phyloP scores from a whole-genome alignment of 108 stramenopile species.

The Nitzschia sp. region DNA sequence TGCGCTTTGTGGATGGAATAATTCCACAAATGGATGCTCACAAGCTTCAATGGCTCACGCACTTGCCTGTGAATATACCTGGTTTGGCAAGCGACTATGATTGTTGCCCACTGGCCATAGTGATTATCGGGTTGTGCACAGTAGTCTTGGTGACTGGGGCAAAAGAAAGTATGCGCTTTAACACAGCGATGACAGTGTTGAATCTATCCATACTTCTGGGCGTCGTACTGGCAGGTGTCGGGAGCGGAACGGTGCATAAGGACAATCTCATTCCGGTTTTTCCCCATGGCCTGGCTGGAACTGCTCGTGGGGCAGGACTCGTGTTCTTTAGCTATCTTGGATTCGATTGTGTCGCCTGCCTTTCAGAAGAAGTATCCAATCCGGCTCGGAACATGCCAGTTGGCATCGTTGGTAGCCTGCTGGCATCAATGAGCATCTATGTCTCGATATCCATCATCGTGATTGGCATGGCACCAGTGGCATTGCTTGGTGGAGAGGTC shows the following conservation, averaged over 20 bases:
- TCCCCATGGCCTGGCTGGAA: conserved; percentile 47
- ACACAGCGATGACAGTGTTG: conserved; percentile 53
- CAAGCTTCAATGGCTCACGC: conserved; percentile 20
- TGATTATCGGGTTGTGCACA: conserved; percentile 52
- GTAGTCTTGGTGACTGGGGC: conserved; percentile 46
- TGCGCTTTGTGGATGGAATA: conserved; percentile 33
- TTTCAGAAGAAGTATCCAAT: conserved; percentile 61
- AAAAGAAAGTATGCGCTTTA: conserved; percentile 57
- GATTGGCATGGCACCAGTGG: conserved; percentile 56
- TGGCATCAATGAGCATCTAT: conserved; percentile 47
- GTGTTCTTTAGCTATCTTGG: conserved; percentile 52
- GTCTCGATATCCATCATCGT: conserved; percentile 40
- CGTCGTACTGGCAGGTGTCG: conserved; percentile 43
- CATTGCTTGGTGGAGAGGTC: conserved; percentile 41
- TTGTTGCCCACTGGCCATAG: conserved; percentile 46
- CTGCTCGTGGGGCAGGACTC: conserved; percentile 49
- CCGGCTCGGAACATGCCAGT: conserved; percentile 67
- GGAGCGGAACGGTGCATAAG: conserved; percentile 28
- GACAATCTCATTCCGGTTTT: conserved; percentile 46
- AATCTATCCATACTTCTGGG: conserved; percentile 47
- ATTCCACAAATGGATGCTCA: conserved; percentile 8
- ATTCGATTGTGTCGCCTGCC: conserved; percentile 57
- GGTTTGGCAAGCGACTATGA: conserved; percentile 25
- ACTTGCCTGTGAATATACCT: conserved; percentile 15
- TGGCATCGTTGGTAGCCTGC: conserved; percentile 56